Percentiles rank a stretch among this genome's conserved stretches.
Evolutionary conservation across 768 basidiomycete species (phyloP).

Genomic region (Rhizopogon salebrosus): DNA sequence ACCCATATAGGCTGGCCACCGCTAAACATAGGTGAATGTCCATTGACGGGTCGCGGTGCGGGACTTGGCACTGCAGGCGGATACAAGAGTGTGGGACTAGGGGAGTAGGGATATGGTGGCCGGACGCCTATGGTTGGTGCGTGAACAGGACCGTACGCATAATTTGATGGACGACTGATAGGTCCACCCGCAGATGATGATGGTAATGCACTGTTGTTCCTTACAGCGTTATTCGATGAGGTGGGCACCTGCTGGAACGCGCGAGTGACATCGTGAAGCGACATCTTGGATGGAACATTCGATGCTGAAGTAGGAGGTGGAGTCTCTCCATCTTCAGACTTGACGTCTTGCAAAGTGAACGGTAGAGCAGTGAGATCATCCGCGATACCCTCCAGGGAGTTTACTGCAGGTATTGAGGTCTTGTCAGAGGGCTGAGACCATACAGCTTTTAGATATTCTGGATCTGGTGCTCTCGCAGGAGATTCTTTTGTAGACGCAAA

Average conservation of each 20-base stretch:
- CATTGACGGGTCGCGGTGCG: conserved; percentile 59
- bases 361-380: conserved; percentile 79
- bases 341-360: conserved; percentile 79
- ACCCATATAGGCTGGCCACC: conserved; percentile 57
- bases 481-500: conserved; percentile 58
- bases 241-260: conserved; percentile 85
- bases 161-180: conserved; percentile 21
- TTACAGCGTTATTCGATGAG: conserved; percentile 42
- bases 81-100: conserved; percentile 65
- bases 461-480: conserved; percentile 64
- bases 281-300: conserved; percentile 60
- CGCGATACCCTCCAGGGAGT: conserved; percentile 79
- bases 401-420: conserved; percentile 59
- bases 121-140: conserved; percentile 45
- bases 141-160: conserved; percentile 33
- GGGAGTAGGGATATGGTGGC: conserved; percentile 53
- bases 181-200: conserved; percentile 37
- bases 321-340: conserved; percentile 80
- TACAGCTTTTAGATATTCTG: conserved; percentile 80
- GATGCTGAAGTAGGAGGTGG: conserved; percentile 60
- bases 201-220: conserved; percentile 45
- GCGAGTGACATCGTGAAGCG: conserved; percentile 75
- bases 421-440: conserved; percentile 80
- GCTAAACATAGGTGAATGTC: conserved; percentile 54
- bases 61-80: conserved; percentile 58